Evolutionary conservation across 805 yeast genomes (phyloP), one percentile per base, ranked within the genome.

Genomic region (Saturnispora saitoi): DNA sequence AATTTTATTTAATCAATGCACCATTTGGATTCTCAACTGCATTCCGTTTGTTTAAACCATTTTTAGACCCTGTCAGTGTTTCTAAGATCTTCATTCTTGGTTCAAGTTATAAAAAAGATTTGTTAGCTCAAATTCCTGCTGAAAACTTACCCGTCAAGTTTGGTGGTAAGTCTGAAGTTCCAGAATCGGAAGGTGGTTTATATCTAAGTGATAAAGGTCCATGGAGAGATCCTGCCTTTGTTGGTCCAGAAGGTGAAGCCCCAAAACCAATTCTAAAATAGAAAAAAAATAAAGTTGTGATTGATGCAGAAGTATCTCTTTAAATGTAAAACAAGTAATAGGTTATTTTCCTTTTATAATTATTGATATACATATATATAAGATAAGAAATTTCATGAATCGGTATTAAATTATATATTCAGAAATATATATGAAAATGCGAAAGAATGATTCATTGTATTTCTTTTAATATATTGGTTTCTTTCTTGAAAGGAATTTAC

Each of bases 1-100:
- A 86, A 68, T 93, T 91, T 65, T 91, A 89, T 70, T 72, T 90
- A 59, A 87, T 93, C 69, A 93, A 93, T 63, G 95, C 98, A 1
- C 99, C 99, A 55, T 93, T 89, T 64, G 99, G 99, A 2, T 93
- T 93, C 70, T 80, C 96, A 34, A 83, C 97, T 37, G 97, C 95
- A 37, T 93, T 91, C 77, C 79, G 80, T 65, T 64, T 90, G 48
- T 86, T 93, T 72, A 89, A 89, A 71, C 91, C 95, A 48, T 90
- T 93, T 70, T 77, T 93, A 63, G 99, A 93, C 65, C 98, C 98
- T 3, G 98, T 91, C 48, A 93, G 99, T 8, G 97, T 93, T 20
- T 82, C 93, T 42, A 93, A 93, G 71, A 91, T 93, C 65, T 86
- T 81, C 73, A 88, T 93, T 55, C 72, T 90, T 60, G 88, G 96